A percentile compares a stretch with the other conserved stretches of the same genome.
phyloP scores from a whole-genome alignment of 352 stramenopile genomes.

The Globisporangium carolinianum region DNA sequence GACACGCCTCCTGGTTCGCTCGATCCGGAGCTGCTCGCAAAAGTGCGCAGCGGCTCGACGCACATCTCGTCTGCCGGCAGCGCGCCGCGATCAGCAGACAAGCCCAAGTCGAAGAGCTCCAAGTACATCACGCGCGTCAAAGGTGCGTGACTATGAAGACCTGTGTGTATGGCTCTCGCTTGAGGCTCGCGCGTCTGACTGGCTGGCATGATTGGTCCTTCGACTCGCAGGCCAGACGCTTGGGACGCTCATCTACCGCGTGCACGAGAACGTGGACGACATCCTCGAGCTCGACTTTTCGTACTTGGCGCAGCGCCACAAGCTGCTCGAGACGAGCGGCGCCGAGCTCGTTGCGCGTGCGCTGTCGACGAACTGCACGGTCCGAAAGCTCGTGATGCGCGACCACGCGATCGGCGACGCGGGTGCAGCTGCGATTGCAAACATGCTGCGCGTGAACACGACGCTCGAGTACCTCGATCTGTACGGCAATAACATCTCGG shows the following conservation, averaged over 20 bases:
- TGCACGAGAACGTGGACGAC: conserved; percentile 56
- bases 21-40: conserved; percentile 8
- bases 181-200: background rate
- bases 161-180: background rate
- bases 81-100: conserved; percentile 6
- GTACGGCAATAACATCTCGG: conserved; percentile 62
- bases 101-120: conserved; percentile 9
- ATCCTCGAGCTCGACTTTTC: conserved; percentile 69
- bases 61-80: conserved; percentile 5
- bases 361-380: conserved; percentile 50
- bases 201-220: no score
- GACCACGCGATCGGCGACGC: conserved; percentile 67
- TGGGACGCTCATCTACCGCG: conserved; percentile 36
- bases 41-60: conserved; percentile 10
- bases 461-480: conserved; percentile 66
- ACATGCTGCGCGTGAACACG: conserved; percentile 65
- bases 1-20: conserved; percentile 6
- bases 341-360: conserved; percentile 59
- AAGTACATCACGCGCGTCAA: conserved; percentile 17
- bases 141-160: conserved; percentile 6
- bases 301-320: conserved; percentile 44
- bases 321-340: conserved; percentile 39
- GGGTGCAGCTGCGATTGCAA: conserved; percentile 49
- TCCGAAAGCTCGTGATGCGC: conserved; percentile 53
- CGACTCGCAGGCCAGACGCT: conserved; percentile 39